A percentile compares a stretch with the other conserved stretches of the same genome.
These are phyloP conservation scores for Trichosporon faecale DNA, from an alignment of 1,284 basidiomycete genomes.

Conservation along the genomic window DNA sequence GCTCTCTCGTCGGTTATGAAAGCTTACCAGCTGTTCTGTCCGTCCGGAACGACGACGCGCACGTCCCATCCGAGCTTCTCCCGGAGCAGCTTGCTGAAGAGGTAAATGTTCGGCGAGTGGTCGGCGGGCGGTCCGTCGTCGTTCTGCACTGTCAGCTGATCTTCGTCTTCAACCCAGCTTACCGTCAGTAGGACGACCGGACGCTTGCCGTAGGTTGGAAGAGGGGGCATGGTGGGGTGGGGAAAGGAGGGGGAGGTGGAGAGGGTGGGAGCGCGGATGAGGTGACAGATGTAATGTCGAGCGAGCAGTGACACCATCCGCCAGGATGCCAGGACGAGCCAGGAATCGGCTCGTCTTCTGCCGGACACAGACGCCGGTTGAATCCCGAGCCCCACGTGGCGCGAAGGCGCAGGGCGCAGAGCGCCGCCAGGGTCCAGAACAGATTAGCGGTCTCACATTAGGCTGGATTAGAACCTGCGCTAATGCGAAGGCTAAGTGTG, in stretches of 20 bases:
- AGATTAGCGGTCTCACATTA: not conserved
- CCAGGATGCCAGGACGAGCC: not conserved
- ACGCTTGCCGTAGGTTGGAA: slow-evolving; percentile 33
- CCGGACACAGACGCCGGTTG: not conserved
- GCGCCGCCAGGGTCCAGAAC: not conserved
- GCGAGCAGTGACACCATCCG: slow-evolving; percentile 2
- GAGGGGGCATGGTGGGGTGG: slow-evolving; percentile 30
- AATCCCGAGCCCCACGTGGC: not conserved
- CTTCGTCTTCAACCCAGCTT: not conserved
- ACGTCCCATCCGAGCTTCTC: slow-evolving; percentile 74
- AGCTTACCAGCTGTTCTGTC: slow-evolving; percentile 76
- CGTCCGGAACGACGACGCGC: slow-evolving; percentile 79
- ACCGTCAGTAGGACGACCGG: slow-evolving; percentile 48
- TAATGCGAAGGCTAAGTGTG: not conserved
- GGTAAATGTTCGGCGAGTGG: slow-evolving; percentile 76
- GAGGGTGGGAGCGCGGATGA: not conserved
- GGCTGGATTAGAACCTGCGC: not conserved
- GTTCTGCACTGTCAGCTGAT: slow-evolving; percentile 36
- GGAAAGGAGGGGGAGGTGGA: not conserved
- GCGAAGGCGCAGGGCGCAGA: not conserved
- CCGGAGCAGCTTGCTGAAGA: slow-evolving; percentile 68
- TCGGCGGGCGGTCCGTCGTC: slow-evolving; percentile 80
- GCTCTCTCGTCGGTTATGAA: slow-evolving; percentile 2
- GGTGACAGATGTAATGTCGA: slow-evolving; percentile 2
- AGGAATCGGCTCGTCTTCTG: not conserved